These are phyloP conservation scores for Spergularia azorica DNA, from an alignment of 179 eudicot genomes.

Conservation along the genomic window DNA sequence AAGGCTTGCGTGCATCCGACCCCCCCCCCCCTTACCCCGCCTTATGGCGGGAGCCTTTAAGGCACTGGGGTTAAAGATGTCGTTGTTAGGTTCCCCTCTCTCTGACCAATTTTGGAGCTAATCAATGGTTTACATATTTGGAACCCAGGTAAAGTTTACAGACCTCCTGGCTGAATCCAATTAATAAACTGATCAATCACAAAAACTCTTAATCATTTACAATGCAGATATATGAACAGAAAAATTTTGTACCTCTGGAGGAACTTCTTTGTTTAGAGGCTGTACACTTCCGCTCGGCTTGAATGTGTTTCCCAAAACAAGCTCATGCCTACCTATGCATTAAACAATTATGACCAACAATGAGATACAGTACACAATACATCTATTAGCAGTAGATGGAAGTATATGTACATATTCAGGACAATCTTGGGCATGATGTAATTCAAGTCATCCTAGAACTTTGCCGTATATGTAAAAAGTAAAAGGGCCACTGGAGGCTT, in stretches of 20 bases:
- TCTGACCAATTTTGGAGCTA: background rate
- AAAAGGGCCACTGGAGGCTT: background rate
- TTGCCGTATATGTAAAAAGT: background rate
- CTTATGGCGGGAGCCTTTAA: too few relatives aligned
- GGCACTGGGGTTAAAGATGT: too few relatives aligned
- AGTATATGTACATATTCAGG: background rate
- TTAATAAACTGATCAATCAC: background rate
- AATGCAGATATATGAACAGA: background rate
- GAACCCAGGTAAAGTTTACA: background rate
- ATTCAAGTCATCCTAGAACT: background rate
- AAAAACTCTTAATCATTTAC: background rate
- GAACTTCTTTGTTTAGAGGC: slow-evolving; percentile 78
- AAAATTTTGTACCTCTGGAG: slow-evolving; percentile 61
- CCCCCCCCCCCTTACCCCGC: too few relatives aligned
- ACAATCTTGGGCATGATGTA: background rate
- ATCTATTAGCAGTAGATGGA: background rate
- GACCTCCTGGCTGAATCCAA: slow-evolving; percentile 1
- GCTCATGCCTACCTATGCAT: slow-evolving; percentile 76
- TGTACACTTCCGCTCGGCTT: slow-evolving; percentile 39
- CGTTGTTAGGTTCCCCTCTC: too few relatives aligned
- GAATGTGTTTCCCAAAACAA: slow-evolving; percentile 80
- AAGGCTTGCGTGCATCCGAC: too few relatives aligned
- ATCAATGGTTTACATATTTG: background rate
- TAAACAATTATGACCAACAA: slow-evolving; percentile 20
- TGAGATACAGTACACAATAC: background rate